Evolutionary conservation across 495 filamentous ascomycete species (phyloP).

Genomic region (Penicillium tannophilum): DNA sequence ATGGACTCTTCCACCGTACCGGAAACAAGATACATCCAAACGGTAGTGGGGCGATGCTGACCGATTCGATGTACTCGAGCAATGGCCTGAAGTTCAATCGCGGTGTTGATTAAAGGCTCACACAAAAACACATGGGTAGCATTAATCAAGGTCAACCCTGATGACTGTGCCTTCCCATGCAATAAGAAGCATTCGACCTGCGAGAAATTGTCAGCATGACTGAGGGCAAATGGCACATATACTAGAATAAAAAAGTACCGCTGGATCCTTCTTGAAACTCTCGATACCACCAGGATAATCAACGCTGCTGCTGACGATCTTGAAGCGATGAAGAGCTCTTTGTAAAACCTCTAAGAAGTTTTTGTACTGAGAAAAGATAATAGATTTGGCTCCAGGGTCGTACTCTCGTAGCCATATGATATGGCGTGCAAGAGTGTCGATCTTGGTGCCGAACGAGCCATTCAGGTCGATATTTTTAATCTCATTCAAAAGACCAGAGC

Average conservation of each 20-base stretch:
- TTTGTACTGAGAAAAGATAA: conserved; percentile 87
- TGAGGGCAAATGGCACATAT: conserved; percentile 2
- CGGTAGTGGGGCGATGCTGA: conserved; percentile 82
- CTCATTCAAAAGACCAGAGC: conserved; percentile 65
- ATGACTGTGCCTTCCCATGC: conserved; percentile 83
- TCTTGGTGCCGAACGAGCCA: conserved; percentile 82
- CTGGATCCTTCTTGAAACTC: conserved; percentile 73
- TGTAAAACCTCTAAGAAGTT: conserved; percentile 77
- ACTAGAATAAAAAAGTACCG: conserved; percentile 31
- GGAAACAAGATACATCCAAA: conserved; percentile 90
- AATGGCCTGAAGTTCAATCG: conserved; percentile 91
- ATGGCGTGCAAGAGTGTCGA: conserved; percentile 81
- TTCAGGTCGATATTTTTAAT: conserved; percentile 82
- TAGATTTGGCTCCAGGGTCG: conserved; percentile 85
- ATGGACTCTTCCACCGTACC: conserved; percentile 90
- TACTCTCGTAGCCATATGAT: conserved; percentile 79
- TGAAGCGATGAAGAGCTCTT: conserved; percentile 63
- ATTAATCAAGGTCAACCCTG: conserved; percentile 86
- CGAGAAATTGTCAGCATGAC: background rate
- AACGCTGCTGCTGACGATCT: conserved; percentile 72
- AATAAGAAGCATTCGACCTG: conserved; percentile 82
- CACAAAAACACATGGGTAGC: conserved; percentile 94
- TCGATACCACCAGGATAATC: conserved; percentile 63
- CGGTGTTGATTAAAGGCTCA: conserved; percentile 89
- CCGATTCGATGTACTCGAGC: conserved; percentile 93